phyloP scores from a whole-genome alignment of 495 filamentous ascomycete species.

The Aspergillus biplanus region DNA sequence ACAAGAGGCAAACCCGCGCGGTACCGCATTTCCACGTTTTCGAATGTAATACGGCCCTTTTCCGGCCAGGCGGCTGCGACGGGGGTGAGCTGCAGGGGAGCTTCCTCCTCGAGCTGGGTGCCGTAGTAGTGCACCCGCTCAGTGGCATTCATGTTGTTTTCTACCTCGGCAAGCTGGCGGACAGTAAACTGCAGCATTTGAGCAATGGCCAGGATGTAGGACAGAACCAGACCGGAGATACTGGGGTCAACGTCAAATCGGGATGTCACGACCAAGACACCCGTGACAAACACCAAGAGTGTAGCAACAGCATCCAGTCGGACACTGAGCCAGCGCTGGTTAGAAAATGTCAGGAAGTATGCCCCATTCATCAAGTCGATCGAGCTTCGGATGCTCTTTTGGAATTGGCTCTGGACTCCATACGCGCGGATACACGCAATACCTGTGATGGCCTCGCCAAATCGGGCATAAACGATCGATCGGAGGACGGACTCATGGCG shows the following conservation, averaged over 20 bases:
- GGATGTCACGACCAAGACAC: constrained; percentile 90
- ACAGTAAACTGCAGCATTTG: constrained; percentile 96
- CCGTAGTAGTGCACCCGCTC: constrained; percentile 95
- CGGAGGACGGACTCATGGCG: constrained; percentile 88
- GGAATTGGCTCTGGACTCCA: constrained; percentile 75
- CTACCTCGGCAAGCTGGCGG: constrained; percentile 91
- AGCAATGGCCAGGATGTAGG: constrained; percentile 92
- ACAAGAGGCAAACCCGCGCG: constrained; percentile 81
- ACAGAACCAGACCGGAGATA: constrained; percentile 84
- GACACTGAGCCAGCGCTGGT: constrained; percentile 88
- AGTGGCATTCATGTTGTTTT: constrained; percentile 96
- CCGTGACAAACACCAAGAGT: constrained; percentile 78
- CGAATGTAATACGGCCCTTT: constrained; percentile 80
- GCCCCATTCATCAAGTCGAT: constrained; percentile 93
- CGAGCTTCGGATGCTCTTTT: constrained; percentile 62
- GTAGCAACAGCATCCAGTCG: constrained; percentile 85
- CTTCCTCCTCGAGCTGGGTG: constrained; percentile 83
- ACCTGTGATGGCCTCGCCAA: constrained; percentile 84
- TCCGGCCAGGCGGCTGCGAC: constrained; percentile 79
- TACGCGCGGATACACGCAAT: constrained; percentile 87
- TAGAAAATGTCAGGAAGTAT: constrained; percentile 91
- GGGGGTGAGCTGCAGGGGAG: constrained; percentile 70
- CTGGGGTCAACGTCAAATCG: constrained; percentile 86
- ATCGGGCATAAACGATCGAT: constrained; percentile 86
- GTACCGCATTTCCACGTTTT: constrained; percentile 90